A percentile compares a stretch with the other conserved stretches of the same genome.
Conservation (phyloP, 176 grass and related monocot species). For the Otatea glauca region DNA sequence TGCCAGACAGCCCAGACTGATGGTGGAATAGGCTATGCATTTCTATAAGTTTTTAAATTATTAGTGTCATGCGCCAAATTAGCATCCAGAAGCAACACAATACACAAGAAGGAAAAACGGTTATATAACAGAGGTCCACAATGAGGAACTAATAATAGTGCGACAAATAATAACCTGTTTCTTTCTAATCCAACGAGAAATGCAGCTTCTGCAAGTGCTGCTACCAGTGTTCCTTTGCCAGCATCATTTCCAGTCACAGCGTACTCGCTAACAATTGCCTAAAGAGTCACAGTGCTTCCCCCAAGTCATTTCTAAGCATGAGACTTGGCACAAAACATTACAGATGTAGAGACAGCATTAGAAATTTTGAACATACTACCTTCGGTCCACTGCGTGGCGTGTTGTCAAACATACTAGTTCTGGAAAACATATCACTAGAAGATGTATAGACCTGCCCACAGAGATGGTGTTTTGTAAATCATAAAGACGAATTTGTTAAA, state of each 20-base stretch:
- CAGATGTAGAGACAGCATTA: not conserved
- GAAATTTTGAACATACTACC: conserved; percentile 38
- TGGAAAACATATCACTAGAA: conserved; percentile 82
- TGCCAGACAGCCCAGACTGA: not conserved
- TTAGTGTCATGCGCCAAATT: not conserved
- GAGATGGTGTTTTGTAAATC: conserved; percentile 20
- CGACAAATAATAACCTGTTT: conserved; percentile 63
- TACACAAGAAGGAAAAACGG: not conserved
- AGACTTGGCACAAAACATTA: not conserved
- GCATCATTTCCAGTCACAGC: conserved; percentile 87
- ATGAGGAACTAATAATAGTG: conserved; percentile 21
- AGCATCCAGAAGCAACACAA: not conserved
- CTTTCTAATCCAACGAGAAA: conserved; percentile 91
- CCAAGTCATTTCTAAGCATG: conserved; percentile 34
- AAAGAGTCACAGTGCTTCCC: conserved; percentile 21
- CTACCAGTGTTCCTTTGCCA: conserved; percentile 82
- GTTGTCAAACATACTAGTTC: conserved; percentile 71
- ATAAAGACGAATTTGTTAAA: conserved; percentile 4
- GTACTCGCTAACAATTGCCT: conserved; percentile 99
- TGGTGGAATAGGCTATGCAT: not conserved
- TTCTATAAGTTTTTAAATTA: not conserved
- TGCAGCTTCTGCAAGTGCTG: conserved; percentile 85
- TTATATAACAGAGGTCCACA: not conserved
- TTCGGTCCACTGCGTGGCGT: conserved; percentile 67
- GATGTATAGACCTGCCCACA: conserved; percentile 80